Base-by-base conservation (phyloP, 108 stramenopile species). In the Chaetoceros tenuissimus region DNA sequence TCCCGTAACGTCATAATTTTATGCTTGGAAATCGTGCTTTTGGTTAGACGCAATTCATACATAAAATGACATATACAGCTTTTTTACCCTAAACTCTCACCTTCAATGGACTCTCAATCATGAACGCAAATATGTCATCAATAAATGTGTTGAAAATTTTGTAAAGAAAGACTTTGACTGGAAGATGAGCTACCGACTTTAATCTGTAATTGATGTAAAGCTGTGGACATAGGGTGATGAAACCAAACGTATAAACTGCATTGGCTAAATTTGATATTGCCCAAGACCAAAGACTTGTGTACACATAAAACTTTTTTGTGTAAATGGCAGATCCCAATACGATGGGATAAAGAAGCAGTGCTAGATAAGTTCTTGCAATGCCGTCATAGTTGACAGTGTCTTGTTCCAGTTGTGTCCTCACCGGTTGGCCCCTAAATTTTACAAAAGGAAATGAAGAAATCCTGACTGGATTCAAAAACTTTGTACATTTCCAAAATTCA, bases 181-280 rank as follows among this genome's bases (percentile, higher is more conserved):
- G 82, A 16, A 87, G 59, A 56, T 87, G 86, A 19, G 79, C 77
- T 28, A 86, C 81, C 23, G 72, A 74, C 52, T 80, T 74, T 13
- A 78, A 57, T 46, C 71, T 74, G 58, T 84, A 84, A 55, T 87
- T 87, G 40, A 87, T 74, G 64, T 82, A 87, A 17, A 82, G 62
- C 62, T 81, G 80, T 13, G 80, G 80, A 24, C 71, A 72, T 27
- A 81, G 55, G 0, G 64, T 60, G 23, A 81, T 70, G 62, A 81
- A 81, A 10, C 80, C 80, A 63, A 81, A 78, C 19, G 64, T 71
- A 48, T 81, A 81, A 1, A 81, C 72, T 3, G 61, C 70, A 55
- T 77, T 69, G 7, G 75, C 80, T 47, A 69, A 23, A 50, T 68
- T 68, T 0, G 62, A 67, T 10, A 81, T 67, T 31, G 75, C 28